Evolutionary conservation across 2,329 filamentous ascomycete genomes (phyloP).

Genomic region (Hypoxylon rubiginosum): DNA sequence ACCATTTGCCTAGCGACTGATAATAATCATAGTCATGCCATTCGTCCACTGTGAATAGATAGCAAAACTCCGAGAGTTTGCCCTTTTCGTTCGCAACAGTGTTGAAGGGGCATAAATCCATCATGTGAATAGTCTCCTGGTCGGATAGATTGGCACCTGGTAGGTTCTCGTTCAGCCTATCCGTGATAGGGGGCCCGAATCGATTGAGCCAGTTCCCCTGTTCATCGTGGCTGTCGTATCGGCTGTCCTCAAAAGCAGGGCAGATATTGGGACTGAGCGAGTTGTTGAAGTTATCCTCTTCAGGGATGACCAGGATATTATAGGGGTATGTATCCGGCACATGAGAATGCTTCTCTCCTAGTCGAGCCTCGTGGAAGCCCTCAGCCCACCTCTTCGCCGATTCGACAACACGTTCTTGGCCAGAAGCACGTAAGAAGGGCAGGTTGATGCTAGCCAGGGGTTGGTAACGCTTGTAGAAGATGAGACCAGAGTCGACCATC

Average conservation of each 20-base stretch:
- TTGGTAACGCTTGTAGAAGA: conserved; percentile 81
- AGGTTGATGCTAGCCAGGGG: conserved; percentile 67
- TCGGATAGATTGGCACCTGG: conserved; percentile 74
- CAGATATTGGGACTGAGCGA: conserved; percentile 83
- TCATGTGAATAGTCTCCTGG: conserved; percentile 76
- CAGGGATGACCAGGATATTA: conserved; percentile 76
- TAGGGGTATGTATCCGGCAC: conserved; percentile 62
- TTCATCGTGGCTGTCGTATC: conserved; percentile 63
- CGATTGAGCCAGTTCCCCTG: conserved; percentile 70
- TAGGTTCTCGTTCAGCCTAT: conserved; percentile 77
- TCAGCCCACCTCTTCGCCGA: conserved; percentile 82
- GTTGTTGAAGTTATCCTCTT: conserved; percentile 78
- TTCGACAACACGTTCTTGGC: conserved; percentile 77
- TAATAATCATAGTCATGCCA: conserved; percentile 87
- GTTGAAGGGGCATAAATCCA: conserved; percentile 91
- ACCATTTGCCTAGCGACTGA: conserved; percentile 85
- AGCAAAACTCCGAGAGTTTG: conserved; percentile 78
- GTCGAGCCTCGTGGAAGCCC: conserved; percentile 75
- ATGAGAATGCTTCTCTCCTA: conserved; percentile 57
- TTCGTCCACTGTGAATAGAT: conserved; percentile 78
- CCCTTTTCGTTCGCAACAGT: conserved; percentile 75
- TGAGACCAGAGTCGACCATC: conserved; percentile 79
- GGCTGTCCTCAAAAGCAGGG: conserved; percentile 74
- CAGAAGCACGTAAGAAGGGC: conserved; percentile 80
- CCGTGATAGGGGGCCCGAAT: conserved; percentile 77